Base-by-base conservation (phyloP, 169 alveolate species). In the Plasmodium ovale region DNA sequence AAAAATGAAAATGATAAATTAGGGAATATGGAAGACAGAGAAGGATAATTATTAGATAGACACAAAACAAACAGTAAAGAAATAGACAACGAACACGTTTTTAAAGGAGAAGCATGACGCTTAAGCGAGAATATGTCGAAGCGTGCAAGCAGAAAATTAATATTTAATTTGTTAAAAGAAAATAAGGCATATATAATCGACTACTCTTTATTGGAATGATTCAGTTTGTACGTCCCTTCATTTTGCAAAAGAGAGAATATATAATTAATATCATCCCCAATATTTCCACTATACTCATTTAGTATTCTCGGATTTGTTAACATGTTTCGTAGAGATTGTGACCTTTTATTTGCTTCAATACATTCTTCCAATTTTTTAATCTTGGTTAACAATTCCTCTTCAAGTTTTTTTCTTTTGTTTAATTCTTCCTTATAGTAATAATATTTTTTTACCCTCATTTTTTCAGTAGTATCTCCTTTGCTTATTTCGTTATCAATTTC, bases 371-470 rank as follows among this genome's bases (percentile, higher is more conserved):
- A 44, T 33, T 62, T 51, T 51, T 51, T 70, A 64, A 79, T 62
- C 42, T 79, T 79, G 12, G 19, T 27, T 44, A 65, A 10, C 42
- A 79, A 79, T 21, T 79, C 89, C 65, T 37, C 64, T 42, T 79
- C 84, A n/a, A 79, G 56, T 33, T 64, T 79, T 79, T 65, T 79
- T 47, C 89, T 65, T 44, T 79, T 79, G 31, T 29, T 37, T 79
- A 79, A 53, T 79, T 79, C 89, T 67, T 79, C 89, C 44, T 65
- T 79, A 67, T 85, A 85, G 64, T 33, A 67, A 72, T 85, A 85
- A 85, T 69, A 69, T 21, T 68, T 67, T 85, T 69, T 35, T 23
- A 85, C 35, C 39, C 42, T 85, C 27, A 37, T 58, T 58, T 85
- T 68, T 67, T 67, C 91, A 25, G 23, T 21, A 68, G 44, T 56